Percentiles rank a stretch among this genome's conserved stretches.
Conservation (phyloP, 768 basidiomycete genomes). For the Lactarius hengduanensis region DNA sequence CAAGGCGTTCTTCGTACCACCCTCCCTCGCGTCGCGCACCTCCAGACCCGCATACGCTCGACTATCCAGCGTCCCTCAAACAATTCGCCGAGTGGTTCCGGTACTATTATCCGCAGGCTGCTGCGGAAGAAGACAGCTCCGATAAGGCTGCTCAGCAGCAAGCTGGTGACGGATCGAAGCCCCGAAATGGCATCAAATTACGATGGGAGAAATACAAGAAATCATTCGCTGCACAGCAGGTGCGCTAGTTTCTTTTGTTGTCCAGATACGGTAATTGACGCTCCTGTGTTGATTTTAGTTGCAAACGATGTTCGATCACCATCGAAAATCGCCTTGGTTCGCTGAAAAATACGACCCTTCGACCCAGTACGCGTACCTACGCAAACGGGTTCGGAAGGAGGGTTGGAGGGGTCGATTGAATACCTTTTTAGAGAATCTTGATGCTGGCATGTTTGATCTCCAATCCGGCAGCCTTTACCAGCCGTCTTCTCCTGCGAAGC, state of each 20-base stretch:
- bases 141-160: constrained; percentile 85
- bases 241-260: constrained; percentile 40
- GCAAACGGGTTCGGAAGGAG: constrained; percentile 75
- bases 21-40: constrained; percentile 52
- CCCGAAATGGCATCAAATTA: constrained; percentile 77
- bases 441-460: constrained; percentile 83
- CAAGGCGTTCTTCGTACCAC: constrained; percentile 56
- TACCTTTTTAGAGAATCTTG: constrained; percentile 75
- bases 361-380: constrained; percentile 65
- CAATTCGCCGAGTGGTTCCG: constrained; percentile 90
- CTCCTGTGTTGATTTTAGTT: constrained; percentile 48
- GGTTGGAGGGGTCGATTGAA: constrained; percentile 79
- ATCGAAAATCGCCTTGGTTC: constrained; percentile 96
- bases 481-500: constrained; percentile 51
- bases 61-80: constrained; percentile 77
- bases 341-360: constrained; percentile 90
- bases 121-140: constrained; percentile 76
- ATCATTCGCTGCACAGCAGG: constrained; percentile 84
- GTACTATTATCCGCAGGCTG: constrained; percentile 69
- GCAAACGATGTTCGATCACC: constrained; percentile 93
- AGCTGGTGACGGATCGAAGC: constrained; percentile 78
- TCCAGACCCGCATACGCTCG: constrained; percentile 76
- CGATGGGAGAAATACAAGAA: constrained; percentile 96
- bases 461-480: constrained; percentile 61
- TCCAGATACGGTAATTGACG: constrained; percentile 12